A percentile compares a stretch with the other conserved stretches of the same genome.
Evolutionary conservation across 2,329 filamentous ascomycete genomes (phyloP).

Genomic region (Plenodomus tracheiphilus): DNA sequence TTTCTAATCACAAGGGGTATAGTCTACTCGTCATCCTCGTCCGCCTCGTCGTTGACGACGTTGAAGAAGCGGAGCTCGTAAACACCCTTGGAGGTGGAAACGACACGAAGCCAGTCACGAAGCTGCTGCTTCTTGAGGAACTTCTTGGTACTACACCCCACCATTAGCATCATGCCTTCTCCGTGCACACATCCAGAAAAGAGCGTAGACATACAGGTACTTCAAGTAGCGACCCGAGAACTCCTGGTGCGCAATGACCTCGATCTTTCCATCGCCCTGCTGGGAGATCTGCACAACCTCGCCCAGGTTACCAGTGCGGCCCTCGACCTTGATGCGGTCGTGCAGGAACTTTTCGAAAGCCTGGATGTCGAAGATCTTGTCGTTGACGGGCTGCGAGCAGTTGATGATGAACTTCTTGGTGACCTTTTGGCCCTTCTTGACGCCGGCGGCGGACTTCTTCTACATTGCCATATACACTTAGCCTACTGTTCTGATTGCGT

Average conservation of each 20-base stretch:
- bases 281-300: slow-evolving; percentile 89
- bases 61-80: slow-evolving; percentile 99
- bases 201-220: slow-evolving; percentile 77
- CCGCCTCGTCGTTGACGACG: slow-evolving; percentile 96
- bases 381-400: slow-evolving; percentile 93
- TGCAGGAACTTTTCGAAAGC: slow-evolving; percentile 99
- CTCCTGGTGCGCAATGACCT: slow-evolving; percentile 95
- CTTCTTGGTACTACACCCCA: slow-evolving; percentile 92
- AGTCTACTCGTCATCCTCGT: slow-evolving; percentile 96
- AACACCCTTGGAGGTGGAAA: slow-evolving; percentile 95
- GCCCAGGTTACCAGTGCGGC: slow-evolving; percentile 96
- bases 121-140: slow-evolving; percentile 99
- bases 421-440: slow-evolving; percentile 66
- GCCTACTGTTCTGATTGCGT: slow-evolving; percentile 83
- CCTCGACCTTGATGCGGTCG: slow-evolving; percentile 99
- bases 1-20: slow-evolving; percentile 8
- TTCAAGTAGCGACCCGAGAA: slow-evolving; percentile 99
- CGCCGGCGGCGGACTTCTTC: slow-evolving; percentile 58
- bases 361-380: slow-evolving; percentile 99
- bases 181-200: not conserved
- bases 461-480: slow-evolving; percentile 63
- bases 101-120: slow-evolving; percentile 99
- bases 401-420: slow-evolving; percentile 99
- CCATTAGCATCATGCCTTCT: slow-evolving; percentile 12
- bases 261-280: slow-evolving; percentile 94